Percentiles rank a stretch among this genome's conserved stretches.
phyloP scores from a whole-genome alignment of 2,329 filamentous ascomycete genomes.

The Fusarium sp. region DNA sequence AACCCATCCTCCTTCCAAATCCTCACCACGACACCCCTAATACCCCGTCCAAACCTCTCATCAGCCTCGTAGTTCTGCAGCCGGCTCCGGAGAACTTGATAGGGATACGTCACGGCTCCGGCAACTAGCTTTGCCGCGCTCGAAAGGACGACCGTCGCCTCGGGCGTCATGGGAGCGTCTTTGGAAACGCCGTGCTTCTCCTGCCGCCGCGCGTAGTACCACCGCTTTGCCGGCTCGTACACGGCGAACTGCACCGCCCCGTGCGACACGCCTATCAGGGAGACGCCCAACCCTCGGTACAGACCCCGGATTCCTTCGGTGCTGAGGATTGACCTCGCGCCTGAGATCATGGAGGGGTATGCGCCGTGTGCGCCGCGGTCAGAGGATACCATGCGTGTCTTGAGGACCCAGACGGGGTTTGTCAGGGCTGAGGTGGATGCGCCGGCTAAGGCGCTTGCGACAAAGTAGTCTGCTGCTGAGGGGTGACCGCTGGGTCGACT shows the following conservation, averaged over 20 bases:
- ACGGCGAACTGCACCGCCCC: slow-evolving; percentile 96
- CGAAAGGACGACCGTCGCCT: slow-evolving; percentile 82
- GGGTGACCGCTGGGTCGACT: slow-evolving; percentile 27
- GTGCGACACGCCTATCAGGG: slow-evolving; percentile 85
- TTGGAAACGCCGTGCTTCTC: slow-evolving; percentile 21
- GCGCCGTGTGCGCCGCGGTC: slow-evolving; percentile 77
- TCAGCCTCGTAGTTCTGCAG: slow-evolving; percentile 90
- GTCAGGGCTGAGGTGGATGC: slow-evolving; percentile 81
- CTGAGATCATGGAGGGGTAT: slow-evolving; percentile 79
- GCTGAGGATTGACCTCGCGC: slow-evolving; percentile 69
- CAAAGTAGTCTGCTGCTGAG: slow-evolving; percentile 76
- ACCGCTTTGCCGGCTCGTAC: slow-evolving; percentile 74
- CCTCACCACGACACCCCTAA: slow-evolving; percentile 72
- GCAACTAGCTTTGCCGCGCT: slow-evolving; percentile 85
- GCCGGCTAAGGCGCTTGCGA: slow-evolving; percentile 74
- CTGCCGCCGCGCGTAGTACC: slow-evolving; percentile 60
- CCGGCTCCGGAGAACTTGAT: slow-evolving; percentile 87
- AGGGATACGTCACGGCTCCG: slow-evolving; percentile 90
- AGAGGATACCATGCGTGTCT: slow-evolving; percentile 94
- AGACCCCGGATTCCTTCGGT: slow-evolving; percentile 81
- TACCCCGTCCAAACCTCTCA: slow-evolving; percentile 72
- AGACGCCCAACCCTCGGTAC: slow-evolving; percentile 85
- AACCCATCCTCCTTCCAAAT: slow-evolving; percentile 82
- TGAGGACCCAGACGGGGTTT: slow-evolving; percentile 97
- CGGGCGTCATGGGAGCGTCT: slow-evolving; percentile 62